Conservation (phyloP, 2,329 filamentous ascomycete genomes). For the Arthrinium phaeospermum region DNA sequence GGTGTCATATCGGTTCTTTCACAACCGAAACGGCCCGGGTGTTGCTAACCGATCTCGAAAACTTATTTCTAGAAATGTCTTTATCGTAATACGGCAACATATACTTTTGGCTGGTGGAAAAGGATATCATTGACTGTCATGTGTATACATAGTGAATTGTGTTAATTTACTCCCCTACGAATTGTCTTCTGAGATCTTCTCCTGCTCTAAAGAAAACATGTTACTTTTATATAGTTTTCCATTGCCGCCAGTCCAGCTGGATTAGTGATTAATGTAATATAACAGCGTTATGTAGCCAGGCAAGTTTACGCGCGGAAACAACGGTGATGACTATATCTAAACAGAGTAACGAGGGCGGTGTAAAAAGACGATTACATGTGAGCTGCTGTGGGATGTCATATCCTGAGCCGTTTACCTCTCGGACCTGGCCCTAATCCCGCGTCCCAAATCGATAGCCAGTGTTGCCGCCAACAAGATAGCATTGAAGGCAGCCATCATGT, state of each 20-base stretch:
- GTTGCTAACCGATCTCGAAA: no score
- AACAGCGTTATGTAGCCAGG: not conserved
- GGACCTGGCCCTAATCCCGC: not conserved
- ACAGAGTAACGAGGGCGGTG: not conserved
- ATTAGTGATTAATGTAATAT: not conserved
- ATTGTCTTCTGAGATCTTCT: no score
- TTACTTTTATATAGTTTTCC: no score
- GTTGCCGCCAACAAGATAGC: slow-evolving; percentile 67
- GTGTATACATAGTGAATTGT: no score
- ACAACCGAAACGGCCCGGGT: no score
- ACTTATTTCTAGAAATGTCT: no score
- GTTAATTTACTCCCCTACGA: no score
- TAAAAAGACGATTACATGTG: not conserved
- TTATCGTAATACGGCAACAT: no score
- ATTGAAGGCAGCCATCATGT: slow-evolving; percentile 92
- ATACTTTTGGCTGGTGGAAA: no score
- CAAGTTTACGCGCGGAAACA: not conserved
- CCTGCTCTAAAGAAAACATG: not conserved
- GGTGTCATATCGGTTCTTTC: not conserved
- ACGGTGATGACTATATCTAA: not conserved
- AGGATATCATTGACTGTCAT: no score
- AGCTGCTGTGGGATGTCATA: not conserved
- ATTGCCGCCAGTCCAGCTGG: no score
- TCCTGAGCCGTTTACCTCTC: not conserved
- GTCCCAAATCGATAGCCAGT: slow-evolving; percentile 54